Base-by-base conservation (phyloP, 495 filamentous ascomycete species). In the Aspergillus incahuasiensis region DNA sequence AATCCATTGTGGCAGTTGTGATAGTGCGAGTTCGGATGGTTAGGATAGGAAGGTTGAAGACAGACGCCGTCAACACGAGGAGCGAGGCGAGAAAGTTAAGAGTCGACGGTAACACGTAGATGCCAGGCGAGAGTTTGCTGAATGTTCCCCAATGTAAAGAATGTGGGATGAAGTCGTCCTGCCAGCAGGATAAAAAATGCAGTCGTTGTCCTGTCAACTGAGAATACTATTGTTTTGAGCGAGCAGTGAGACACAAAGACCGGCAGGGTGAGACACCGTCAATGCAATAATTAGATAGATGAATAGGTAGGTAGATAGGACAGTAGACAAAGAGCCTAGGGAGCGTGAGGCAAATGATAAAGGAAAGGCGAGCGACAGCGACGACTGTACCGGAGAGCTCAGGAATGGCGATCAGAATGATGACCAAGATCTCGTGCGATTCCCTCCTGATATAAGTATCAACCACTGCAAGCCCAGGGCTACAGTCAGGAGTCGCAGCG, bases 161-260 rank as follows among this genome's bases (percentile, higher is more conserved):
- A 58, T 54, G 50, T 41, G 50, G 35, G 54, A 49, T 50, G 28
- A 62, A 66, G 45, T 59, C 66, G 70, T 73, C 70, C 70, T 66
- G 73, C 66, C 71, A 68, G 74, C 74, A 70, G 72, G 71, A 73
- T 62, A 57, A 55, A 55, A 54, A 60, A 55, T 59, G 69, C 62
- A 21, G 11, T 50, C 34, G 72, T 77, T 74, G 74, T 77, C 72
- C 68, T 71, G 74, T 77, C 71, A 77, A 77, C 72, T 55, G 52
- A 52, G n/a, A 41, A 41, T 35, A 51, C 34, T 46, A 35, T 59
- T 50, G 28, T 64, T 67, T 71, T 54, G 48, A 32, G 64, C 64
- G 60, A 67, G 53, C 24, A 49, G 50, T 68, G 67, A 71, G 64
- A 74, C 67, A 68, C 63, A 48, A 48, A 25, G 49, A 47, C 11